Base-by-base conservation (phyloP, 2,329 filamentous ascomycete species). In the Microcyclospora tardicrescens region DNA sequence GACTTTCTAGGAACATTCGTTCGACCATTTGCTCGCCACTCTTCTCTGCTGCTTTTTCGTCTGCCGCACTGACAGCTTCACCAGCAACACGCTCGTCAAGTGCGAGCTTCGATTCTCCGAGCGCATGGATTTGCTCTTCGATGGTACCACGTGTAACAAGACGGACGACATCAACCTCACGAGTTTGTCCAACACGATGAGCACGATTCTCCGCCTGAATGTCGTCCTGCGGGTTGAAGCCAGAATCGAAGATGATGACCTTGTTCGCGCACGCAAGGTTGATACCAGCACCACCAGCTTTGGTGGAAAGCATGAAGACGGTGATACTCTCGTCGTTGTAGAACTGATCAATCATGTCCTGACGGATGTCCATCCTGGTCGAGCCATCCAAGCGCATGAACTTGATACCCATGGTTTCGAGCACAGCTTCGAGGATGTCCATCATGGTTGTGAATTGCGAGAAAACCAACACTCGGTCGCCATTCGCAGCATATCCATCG, bases 191-290 rank as follows among this genome's bases (percentile, higher is more conserved):
- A 8, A 98, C 84, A 11, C 91, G 81, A 62, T 98, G 91, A 0
- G 91, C 91, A 13, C 91, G 79, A 59, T 98, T 96, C 67, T 96
- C 91, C 0, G 91, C 91, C 60, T 98, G 91, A n/a, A 94, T 79
- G 56, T 98, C 91, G 50, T 96, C 89, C 57, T 98, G 91, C 0
- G 91, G 91, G 52, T 98, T 98, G 65, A 95, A 94, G n/a, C 80
- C 84, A 46, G 83, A 82, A 61, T 98, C 91, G 58, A 96, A 95
- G 54, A 98, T 91, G 61, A 98, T 77, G 50, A 98, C 89, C 63
- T 95, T 96, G 67, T 96, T 96, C 4, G 91, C 91, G 28, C 82
- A 84, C 6, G 89, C 91, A 39, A 98, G 65, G 61, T 98, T 98
- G 65, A 98, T 93, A 31, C 91, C 91, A 0, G 89, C 91, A n/a